A percentile compares a stretch with the other conserved stretches of the same genome.
phyloP scores from a whole-genome alignment of 2,329 filamentous ascomycete genomes.

The Penicillium sclerotiorum region DNA sequence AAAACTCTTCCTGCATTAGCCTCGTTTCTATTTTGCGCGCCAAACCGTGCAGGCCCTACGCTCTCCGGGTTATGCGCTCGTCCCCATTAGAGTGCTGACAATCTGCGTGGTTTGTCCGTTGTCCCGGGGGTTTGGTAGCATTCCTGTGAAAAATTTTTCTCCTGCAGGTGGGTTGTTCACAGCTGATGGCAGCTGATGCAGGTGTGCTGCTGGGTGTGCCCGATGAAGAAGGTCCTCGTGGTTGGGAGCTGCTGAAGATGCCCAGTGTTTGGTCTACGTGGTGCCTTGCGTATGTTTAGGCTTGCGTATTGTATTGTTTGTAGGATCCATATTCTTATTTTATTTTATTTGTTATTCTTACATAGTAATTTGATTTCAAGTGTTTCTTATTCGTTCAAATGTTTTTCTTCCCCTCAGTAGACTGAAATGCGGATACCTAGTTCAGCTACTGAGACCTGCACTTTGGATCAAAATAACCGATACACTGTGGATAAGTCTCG shows the following conservation, averaged over 20 bases:
- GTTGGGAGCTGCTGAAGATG: neutral
- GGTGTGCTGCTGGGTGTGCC: no score
- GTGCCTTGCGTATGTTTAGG: conserved; percentile 5
- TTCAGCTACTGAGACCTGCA: no score
- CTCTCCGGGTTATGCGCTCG: neutral
- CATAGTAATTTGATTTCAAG: no score
- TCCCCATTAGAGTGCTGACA: conserved; percentile 27
- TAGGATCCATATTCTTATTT: neutral
- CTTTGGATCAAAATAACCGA: no score
- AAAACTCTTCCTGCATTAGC: conserved; percentile 28
- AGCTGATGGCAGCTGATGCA: conserved; percentile 6
- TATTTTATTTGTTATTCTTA: neutral
- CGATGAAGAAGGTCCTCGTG: conserved; percentile 5
- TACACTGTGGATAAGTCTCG: conserved; percentile 5
- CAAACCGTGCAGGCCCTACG: conserved; percentile 4
- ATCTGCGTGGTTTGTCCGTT: neutral
- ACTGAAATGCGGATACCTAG: no score
- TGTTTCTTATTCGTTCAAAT: no score
- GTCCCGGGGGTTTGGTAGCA: conserved; percentile 6
- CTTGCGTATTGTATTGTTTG: neutral
- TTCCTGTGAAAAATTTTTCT: conserved; percentile 12
- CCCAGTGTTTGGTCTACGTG: neutral
- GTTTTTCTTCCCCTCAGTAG: no score
- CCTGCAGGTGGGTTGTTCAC: no score
- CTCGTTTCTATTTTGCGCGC: conserved; percentile 23